Base-by-base conservation (phyloP, 805 yeast genomes). In the Saccharomycopsis babjevae region DNA sequence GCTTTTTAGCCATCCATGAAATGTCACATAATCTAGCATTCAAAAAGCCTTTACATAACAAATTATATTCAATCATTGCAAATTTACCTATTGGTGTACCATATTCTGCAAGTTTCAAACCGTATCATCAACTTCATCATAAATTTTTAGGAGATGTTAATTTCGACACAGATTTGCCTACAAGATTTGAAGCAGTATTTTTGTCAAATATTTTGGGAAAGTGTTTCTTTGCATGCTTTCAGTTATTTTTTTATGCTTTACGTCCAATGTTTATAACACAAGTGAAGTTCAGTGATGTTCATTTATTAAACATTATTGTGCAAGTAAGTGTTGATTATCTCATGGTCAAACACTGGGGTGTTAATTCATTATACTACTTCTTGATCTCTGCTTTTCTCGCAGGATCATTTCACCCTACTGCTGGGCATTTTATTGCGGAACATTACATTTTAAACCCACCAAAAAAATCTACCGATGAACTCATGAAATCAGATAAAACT, bases 391-490 rank as follows among this genome's bases (percentile, higher is more conserved):
- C 96, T 0, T 89, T 91, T 70, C 75, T 91, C 58, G 96, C 97
- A 0, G 97, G 97, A 1, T 88, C 96, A 0, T 77, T 89, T 69
- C 97, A 91, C 69, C 97, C 97, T 32, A 85, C 90, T 63, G 96
- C 97, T 0, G 97, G 97, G 22, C 97, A 91, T 74, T 91, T 91
- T 73, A 89, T 91, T 65, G 93, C 96, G n/a, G 97, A 91, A 70
- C 97, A 91, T 71, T 89, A 89, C 69, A 83, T 89, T 15, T 77
- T 89, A 71, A 76, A 83, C 65, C 86, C 89, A 43, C 81, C 80
- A 25, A 46, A 20, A 28, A 16, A 20, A 46, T 61, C 62, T 20
- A 63, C 66, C 34, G 68, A 65, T 56, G 67, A 66, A 15, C 42
- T 32, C 11, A n/a, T 61, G 28, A 58, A 59, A 55, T 18, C 42